phyloP scores from a whole-genome alignment of 352 stramenopile species.

The Phytopythium chamaehyphon region DNA sequence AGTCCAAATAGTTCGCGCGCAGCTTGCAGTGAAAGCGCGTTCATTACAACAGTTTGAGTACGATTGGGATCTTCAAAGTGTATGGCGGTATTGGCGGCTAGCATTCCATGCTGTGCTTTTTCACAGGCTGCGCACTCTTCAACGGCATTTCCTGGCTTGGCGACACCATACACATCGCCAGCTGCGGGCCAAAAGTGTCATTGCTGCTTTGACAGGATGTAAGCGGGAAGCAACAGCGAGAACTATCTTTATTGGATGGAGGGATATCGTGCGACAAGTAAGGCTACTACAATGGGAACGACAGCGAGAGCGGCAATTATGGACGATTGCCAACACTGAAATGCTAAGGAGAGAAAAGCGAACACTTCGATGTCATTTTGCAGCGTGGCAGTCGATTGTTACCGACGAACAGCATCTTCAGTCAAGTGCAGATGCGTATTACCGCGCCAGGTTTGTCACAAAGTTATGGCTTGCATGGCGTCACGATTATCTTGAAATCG shows the following conservation, averaged over 20 bases:
- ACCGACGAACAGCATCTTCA: constrained; percentile 38
- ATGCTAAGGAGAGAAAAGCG: constrained; percentile 40
- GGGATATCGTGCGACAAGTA: constrained; percentile 29
- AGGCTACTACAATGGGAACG: constrained; percentile 44
- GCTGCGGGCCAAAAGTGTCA: constrained; percentile 11
- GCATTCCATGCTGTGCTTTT: constrained; percentile 62
- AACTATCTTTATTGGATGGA: constrained; percentile 31
- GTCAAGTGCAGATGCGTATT: constrained; percentile 39
- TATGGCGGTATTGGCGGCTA: constrained; percentile 56
- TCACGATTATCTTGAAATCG: constrained; percentile 32
- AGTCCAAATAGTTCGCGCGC: constrained; percentile 9
- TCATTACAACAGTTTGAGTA: constrained; percentile 46
- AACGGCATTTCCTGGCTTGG: constrained; percentile 31
- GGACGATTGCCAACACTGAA: constrained; percentile 51
- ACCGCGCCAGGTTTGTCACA: constrained; percentile 44
- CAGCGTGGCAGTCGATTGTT: constrained; percentile 32
- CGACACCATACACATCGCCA: constrained; percentile 15
- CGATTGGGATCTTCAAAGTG: constrained; percentile 28
- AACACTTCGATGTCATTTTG: constrained; percentile 37
- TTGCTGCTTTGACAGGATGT: constrained; percentile 12
- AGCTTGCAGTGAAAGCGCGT: constrained; percentile 33
- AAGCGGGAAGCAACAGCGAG: constrained; percentile 2
- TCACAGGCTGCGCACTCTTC: constrained; percentile 37
- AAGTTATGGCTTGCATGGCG: constrained; percentile 61
- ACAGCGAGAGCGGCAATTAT: constrained; percentile 47